These are phyloP conservation scores for Cymbidium sinense DNA, from an alignment of 106 monocot species.

Conservation along the genomic window DNA sequence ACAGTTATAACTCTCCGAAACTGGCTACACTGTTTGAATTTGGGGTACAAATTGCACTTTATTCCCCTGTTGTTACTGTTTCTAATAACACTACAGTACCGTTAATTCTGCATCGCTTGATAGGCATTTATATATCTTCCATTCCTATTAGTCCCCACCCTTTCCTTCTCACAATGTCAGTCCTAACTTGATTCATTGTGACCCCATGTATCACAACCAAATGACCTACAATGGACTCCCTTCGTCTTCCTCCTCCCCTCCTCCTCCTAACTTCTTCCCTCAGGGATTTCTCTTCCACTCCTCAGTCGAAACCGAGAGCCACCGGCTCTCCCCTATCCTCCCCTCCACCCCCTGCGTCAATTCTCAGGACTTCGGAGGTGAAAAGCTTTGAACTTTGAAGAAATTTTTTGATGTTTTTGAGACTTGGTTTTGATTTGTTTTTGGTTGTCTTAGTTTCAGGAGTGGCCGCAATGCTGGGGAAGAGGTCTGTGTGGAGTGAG, in stretches of 20 bases:
- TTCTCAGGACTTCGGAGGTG: constrained; percentile 37
- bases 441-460: constrained; percentile 9
- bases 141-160: not conserved
- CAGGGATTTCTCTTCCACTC: constrained; percentile 1
- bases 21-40: not conserved
- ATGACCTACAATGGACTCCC: constrained; percentile 62
- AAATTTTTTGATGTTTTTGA: not conserved
- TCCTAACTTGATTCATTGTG: not conserved
- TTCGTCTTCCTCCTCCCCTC: constrained; percentile 48
- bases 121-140: not conserved
- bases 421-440: not conserved
- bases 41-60: constrained; percentile 1
- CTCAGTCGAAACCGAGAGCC: constrained; percentile 20
- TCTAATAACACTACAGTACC: not conserved
- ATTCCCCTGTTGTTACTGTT: not conserved
- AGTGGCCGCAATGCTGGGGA: constrained; percentile 26
- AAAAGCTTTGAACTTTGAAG: not conserved
- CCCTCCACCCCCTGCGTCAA: constrained; percentile 14
- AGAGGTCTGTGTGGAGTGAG: constrained; percentile 31
- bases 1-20: not conserved
- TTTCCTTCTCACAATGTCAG: not conserved
- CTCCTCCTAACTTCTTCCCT: constrained; percentile 56
- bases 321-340: constrained; percentile 12
- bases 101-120: not conserved
- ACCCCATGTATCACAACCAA: constrained; percentile 12